phyloP scores from a whole-genome alignment of 106 monocot genomes.

The Narthecium ossifragum region DNA sequence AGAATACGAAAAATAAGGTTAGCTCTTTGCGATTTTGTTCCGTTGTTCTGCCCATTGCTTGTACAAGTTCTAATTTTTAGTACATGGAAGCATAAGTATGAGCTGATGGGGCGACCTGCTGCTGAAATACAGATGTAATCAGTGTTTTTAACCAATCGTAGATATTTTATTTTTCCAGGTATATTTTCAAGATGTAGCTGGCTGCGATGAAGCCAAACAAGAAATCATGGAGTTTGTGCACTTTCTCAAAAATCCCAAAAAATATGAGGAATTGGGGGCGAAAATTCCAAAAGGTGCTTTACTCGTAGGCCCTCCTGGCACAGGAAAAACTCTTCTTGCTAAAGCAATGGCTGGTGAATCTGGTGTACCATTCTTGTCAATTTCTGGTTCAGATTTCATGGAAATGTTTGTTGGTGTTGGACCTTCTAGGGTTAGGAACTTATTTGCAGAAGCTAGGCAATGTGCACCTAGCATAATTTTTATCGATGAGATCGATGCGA shows the following conservation, averaged over 20 bases:
- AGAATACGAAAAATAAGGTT: constrained; percentile 98
- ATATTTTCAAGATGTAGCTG: constrained; percentile 95
- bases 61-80: too few species aligned
- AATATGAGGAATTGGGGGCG: constrained; percentile 91
- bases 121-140: too few species aligned
- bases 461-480: constrained; percentile 41
- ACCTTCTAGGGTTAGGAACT: constrained; percentile 82
- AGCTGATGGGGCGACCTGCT: too few species aligned
- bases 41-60: too few species aligned
- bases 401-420: constrained; percentile 99
- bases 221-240: constrained; percentile 99
- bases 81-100: too few species aligned
- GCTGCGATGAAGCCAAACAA: constrained; percentile 99
- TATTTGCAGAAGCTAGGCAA: constrained; percentile 90
- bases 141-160: too few species aligned
- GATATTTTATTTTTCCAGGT: constrained; percentile 29
- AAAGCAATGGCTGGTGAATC: constrained; percentile 99
- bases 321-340: constrained; percentile 96
- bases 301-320: constrained; percentile 97
- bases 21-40: too few species aligned
- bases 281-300: constrained; percentile 99
- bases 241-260: constrained; percentile 94
- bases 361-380: constrained; percentile 89
- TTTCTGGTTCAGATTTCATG: constrained; percentile 99
- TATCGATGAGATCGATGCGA: constrained; percentile 47